A percentile compares a stretch with the other conserved stretches of the same genome.
These are phyloP conservation scores for Yamadazyma epiphylla DNA, from an alignment of 1,139 yeast genomes.

Conservation along the genomic window DNA sequence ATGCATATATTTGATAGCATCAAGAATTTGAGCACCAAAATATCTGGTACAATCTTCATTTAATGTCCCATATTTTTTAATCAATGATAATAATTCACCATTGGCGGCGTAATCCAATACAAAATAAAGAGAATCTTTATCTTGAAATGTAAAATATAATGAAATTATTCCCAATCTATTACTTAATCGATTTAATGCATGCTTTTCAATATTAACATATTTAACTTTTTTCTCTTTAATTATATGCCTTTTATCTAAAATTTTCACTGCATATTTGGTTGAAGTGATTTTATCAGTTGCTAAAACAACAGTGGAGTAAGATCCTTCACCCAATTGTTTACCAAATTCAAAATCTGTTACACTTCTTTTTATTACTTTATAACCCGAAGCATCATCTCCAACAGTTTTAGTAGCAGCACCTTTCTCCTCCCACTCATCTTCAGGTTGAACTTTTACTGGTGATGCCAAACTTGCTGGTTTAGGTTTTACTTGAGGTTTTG, in stretches of 20 bases:
- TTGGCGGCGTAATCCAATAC: slow-evolving; percentile 91
- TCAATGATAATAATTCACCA: slow-evolving; percentile 81
- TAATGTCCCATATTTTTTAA: slow-evolving; percentile 73
- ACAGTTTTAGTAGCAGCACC: slow-evolving; percentile 38
- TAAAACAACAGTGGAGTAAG: slow-evolving; percentile 88
- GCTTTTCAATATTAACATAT: slow-evolving; percentile 93
- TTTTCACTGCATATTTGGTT: slow-evolving; percentile 82
- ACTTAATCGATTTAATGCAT: slow-evolving; percentile 80
- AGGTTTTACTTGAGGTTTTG: too few relatives aligned
- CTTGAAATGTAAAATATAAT: slow-evolving; percentile 90
- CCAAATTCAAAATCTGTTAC: slow-evolving; percentile 89
- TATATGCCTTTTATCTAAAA: slow-evolving; percentile 88
- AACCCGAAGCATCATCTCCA: slow-evolving; percentile 15
- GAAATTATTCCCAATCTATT: slow-evolving; percentile 73
- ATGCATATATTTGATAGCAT: slow-evolving; percentile 67
- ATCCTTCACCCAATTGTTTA: slow-evolving; percentile 88
- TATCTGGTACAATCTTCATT: slow-evolving; percentile 77
- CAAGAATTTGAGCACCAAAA: slow-evolving; percentile 60
- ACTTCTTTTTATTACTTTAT: slow-evolving; percentile 46
- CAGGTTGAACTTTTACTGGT: slow-evolving; percentile 3
- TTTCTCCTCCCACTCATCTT: slow-evolving; percentile 28
- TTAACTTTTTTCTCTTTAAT: slow-evolving; percentile 93
- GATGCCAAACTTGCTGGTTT: slow-evolving; percentile 3
- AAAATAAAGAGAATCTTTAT: slow-evolving; percentile 79
- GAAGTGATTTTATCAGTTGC: slow-evolving; percentile 77